Conservation (phyloP, 1,284 basidiomycete species). For the Apiotrichum gracile region DNA sequence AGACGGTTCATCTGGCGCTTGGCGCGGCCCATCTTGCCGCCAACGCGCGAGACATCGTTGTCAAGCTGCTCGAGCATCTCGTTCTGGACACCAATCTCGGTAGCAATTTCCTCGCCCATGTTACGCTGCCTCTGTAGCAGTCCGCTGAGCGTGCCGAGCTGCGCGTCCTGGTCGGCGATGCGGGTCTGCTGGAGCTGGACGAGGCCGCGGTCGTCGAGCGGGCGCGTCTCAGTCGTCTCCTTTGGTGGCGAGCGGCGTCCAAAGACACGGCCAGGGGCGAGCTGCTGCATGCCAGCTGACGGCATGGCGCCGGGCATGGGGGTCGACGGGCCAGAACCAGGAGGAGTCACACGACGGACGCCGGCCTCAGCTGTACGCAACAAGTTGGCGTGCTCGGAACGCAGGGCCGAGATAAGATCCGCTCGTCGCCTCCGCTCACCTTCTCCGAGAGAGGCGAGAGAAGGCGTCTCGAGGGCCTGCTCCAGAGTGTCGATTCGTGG, state of each 20-base stretch:
- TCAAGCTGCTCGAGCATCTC: constrained; percentile 77
- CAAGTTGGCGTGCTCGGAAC: constrained; percentile 62
- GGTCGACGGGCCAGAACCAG: neutral
- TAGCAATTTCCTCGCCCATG: constrained; percentile 78
- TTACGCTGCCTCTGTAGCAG: constrained; percentile 80
- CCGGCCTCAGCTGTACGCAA: constrained; percentile 44
- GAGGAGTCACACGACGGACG: constrained; percentile 11
- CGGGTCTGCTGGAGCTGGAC: constrained; percentile 71
- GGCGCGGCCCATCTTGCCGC: constrained; percentile 67
- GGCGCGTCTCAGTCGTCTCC: constrained; percentile 80
- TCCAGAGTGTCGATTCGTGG: constrained; percentile 65
- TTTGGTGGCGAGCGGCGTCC: constrained; percentile 56
- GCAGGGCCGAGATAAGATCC: constrained; percentile 71
- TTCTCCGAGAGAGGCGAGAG: constrained; percentile 57
- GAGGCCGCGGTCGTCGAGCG: constrained; percentile 75
- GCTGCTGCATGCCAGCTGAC: constrained; percentile 1
- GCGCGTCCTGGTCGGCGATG: constrained; percentile 76
- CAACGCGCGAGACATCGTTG: constrained; percentile 66
- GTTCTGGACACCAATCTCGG: constrained; percentile 77
- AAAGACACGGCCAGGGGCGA: constrained; percentile 59
- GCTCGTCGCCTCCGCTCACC: constrained; percentile 75
- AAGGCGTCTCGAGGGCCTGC: constrained; percentile 58
- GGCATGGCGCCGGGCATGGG: constrained; percentile 1
- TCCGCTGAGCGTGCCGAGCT: constrained; percentile 69
- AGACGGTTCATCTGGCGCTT: constrained; percentile 71